Percentiles rank a stretch among this genome's conserved stretches.
Evolutionary conservation across 768 basidiomycete genomes (phyloP).

Genomic region (Cystofilobasidium macerans): DNA sequence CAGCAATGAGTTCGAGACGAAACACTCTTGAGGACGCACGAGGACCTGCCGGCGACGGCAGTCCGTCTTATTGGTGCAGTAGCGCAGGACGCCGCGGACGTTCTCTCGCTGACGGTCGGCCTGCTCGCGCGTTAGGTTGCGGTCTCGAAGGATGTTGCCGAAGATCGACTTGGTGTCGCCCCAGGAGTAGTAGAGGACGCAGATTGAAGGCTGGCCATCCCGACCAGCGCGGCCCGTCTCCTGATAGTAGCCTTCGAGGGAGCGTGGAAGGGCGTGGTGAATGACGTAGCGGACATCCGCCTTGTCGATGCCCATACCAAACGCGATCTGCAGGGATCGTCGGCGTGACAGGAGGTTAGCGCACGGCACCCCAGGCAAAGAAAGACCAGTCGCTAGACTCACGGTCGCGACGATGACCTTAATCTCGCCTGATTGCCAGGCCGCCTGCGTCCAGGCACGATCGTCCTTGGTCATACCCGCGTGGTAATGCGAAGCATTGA

Average conservation of each 20-base stretch:
- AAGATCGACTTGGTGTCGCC: conserved; percentile 49
- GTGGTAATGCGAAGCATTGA: conserved; percentile 72
- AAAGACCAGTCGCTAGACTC: conserved; percentile 29
- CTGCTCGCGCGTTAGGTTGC: conserved; percentile 47
- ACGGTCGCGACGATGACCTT: conserved; percentile 90
- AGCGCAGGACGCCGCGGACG: conserved; percentile 60
- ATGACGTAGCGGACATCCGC: conserved; percentile 74
- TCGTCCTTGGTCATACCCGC: conserved; percentile 59
- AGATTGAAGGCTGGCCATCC: conserved; percentile 71
- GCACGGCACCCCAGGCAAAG: too few relatives aligned
- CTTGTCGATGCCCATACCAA: conserved; percentile 96
- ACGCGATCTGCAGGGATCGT: conserved; percentile 57
- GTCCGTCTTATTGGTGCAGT: conserved; percentile 65
- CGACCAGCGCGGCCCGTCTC: conserved; percentile 95
- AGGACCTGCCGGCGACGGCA: conserved; percentile 83
- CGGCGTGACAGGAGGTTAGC: too few relatives aligned
- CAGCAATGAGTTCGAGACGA: too few relatives aligned
- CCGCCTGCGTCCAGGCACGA: conserved; percentile 51
- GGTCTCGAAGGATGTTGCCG: conserved; percentile 50
- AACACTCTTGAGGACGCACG: too few relatives aligned
- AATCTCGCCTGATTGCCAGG: conserved; percentile 63
- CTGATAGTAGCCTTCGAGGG: conserved; percentile 82
- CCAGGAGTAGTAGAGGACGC: conserved; percentile 50
- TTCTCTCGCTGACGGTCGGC: conserved; percentile 58
- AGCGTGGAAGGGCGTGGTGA: conserved; percentile 69